Conservation (phyloP, 2,329 filamentous ascomycete genomes). For the Alternaria gaisen region DNA sequence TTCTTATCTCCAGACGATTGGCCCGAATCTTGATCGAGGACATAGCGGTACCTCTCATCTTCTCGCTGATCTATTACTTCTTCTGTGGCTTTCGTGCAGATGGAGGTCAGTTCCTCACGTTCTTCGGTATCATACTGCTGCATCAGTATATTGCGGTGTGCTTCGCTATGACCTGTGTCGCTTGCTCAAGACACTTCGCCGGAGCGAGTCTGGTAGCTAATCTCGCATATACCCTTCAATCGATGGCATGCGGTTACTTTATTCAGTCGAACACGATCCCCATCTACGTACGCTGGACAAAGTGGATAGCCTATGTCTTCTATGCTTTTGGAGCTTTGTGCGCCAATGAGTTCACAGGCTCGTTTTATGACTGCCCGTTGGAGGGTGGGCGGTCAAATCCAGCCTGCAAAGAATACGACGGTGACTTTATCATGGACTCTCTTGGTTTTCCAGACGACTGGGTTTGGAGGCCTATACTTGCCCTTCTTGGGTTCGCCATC, state of each 20-base stretch:
- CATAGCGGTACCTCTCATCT: slow-evolving; percentile 75
- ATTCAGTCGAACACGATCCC: slow-evolving; percentile 77
- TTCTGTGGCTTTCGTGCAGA: slow-evolving; percentile 77
- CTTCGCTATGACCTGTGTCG: slow-evolving; percentile 73
- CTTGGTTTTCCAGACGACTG: slow-evolving; percentile 74
- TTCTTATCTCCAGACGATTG: slow-evolving; percentile 73
- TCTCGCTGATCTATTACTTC: slow-evolving; percentile 77
- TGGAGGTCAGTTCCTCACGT: slow-evolving; percentile 72
- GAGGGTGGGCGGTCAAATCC: slow-evolving; percentile 70
- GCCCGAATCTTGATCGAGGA: slow-evolving; percentile 76
- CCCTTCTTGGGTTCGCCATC: slow-evolving; percentile 68
- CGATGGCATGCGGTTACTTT: slow-evolving; percentile 79
- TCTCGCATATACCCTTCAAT: slow-evolving; percentile 75
- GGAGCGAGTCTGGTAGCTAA: slow-evolving; percentile 77
- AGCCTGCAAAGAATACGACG: slow-evolving; percentile 73
- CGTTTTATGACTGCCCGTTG: slow-evolving; percentile 77
- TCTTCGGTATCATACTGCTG: slow-evolving; percentile 73
- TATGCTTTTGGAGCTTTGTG: slow-evolving; percentile 76
- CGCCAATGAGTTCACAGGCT: slow-evolving; percentile 75
- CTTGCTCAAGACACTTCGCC: slow-evolving; percentile 71
- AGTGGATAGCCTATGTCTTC: slow-evolving; percentile 71
- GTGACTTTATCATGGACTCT: slow-evolving; percentile 72
- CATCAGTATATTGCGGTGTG: slow-evolving; percentile 78
- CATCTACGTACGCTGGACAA: slow-evolving; percentile 80
- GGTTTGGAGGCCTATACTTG: slow-evolving; percentile 72